Evolutionary conservation across 306 rosid species (phyloP).

Genomic region (Begonia masoniana): DNA sequence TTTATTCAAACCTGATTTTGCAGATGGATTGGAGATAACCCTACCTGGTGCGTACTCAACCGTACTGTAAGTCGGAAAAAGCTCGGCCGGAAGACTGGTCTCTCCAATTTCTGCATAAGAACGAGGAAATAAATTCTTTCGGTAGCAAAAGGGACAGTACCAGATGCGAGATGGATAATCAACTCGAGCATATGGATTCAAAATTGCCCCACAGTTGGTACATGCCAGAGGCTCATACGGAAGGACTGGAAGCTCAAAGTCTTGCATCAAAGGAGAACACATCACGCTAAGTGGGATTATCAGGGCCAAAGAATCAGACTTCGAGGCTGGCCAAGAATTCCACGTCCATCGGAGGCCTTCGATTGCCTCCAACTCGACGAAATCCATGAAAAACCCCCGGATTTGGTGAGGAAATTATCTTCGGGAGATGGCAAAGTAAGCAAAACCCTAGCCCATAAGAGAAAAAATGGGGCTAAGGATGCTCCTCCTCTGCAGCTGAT

Average conservation of each 20-base stretch:
- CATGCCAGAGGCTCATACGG: constrained; percentile 67
- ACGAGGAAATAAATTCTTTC: constrained; percentile 50
- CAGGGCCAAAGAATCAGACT: constrained; percentile 29
- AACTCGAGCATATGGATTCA: constrained; percentile 86
- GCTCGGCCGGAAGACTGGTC: constrained; percentile 86
- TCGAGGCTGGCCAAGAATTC: constrained; percentile 78
- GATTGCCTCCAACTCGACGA: constrained; percentile 70
- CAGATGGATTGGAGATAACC: constrained; percentile 9
- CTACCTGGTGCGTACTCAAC: constrained; percentile 49
- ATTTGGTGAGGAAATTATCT: constrained; percentile 1
- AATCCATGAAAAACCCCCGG: constrained; percentile 42
- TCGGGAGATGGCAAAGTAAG: constrained; percentile 2
- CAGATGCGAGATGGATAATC: constrained; percentile 75
- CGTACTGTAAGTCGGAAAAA: constrained; percentile 74
- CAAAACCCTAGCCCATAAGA: constrained; percentile 2
- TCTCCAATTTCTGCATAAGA: constrained; percentile 57
- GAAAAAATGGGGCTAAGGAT: too few relatives aligned
- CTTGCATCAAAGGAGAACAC: constrained; percentile 61
- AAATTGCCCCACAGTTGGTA: constrained; percentile 48
- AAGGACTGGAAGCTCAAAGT: constrained; percentile 57
- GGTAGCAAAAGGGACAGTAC: constrained; percentile 75
- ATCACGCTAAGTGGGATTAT: constrained; percentile 62
- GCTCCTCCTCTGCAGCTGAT: too few relatives aligned
- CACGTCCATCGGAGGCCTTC: constrained; percentile 96
- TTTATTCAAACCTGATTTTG: constrained; percentile 13